Evolutionary conservation across 345 rosid species (phyloP), one percentile per base, ranked within the genome.

Genomic region (Hirschfeldia incana): DNA sequence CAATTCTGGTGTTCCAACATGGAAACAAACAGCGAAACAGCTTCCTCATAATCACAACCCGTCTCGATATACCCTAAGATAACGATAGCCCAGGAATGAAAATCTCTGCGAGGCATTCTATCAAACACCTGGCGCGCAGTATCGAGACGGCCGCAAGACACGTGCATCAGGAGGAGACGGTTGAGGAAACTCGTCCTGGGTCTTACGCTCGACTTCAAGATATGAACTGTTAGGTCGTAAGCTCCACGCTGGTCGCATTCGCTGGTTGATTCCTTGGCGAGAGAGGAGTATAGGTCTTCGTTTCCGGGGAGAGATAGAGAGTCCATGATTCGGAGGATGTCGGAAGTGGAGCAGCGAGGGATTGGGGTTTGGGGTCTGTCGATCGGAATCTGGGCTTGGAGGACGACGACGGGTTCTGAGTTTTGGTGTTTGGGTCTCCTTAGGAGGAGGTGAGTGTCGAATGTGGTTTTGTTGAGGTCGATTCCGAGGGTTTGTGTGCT

Each of bases 81-180:
- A 73, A 89, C 79, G 61, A 87, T 75, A 0, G 89, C 90, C 91
- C 91, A 90, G 0, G 95, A 86, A 75, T 85, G 77, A 67, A 84
- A 80, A 72, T 89, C 88, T 75, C 74, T 86, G 4, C 51, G 51
- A 57, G 83, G 79, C 91, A 90, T 92, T 85, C 84, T 83, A 76
- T 90, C 93, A 78, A 92, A 92, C 87, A 90, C 13, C 26, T 87
- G 82, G 63, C 86, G 85, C 15, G 95, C 87, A 13, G 74, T 75
- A 59, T 63, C 81, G 0, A 87, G 7, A 6, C 86, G 84, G 49
- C 89, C 90, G 9, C 89, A 92, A 0, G 88, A 81, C 0, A 80
- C 87, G 16, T 76, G 81, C 94, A 89, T 85, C 0, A 88, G 32
- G 1, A 91, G 85, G 6, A 87, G 79, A 16, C 88, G 89, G 42